These are phyloP conservation scores for Arachnopeziza araneosa DNA, from an alignment of 2,329 filamentous ascomycete species.

Conservation along the genomic window DNA sequence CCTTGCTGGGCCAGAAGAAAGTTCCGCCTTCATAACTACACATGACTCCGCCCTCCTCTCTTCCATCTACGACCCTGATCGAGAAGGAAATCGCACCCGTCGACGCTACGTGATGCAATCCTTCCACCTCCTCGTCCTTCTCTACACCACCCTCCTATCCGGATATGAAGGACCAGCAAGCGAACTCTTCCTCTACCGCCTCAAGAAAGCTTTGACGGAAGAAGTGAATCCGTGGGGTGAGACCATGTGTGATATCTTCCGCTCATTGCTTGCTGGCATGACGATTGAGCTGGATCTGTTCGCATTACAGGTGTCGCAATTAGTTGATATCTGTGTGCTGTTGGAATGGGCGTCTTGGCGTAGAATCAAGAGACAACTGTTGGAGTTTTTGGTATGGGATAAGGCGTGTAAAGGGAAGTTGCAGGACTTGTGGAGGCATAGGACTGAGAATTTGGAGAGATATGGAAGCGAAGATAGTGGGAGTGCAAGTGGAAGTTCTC, in stretches of 20 bases:
- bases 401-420: constrained; percentile 3
- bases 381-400: constrained; percentile 7
- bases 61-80: constrained; percentile 1
- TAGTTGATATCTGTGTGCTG: constrained; percentile 17
- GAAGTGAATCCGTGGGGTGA: not conserved
- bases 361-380: constrained; percentile 1
- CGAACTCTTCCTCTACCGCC: constrained; percentile 4
- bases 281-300: not conserved
- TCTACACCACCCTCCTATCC: constrained; percentile 6
- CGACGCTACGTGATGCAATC: constrained; percentile 5
- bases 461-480: not conserved
- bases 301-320: constrained; percentile 29
- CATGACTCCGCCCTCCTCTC: constrained; percentile 1
- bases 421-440: constrained; percentile 5
- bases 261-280: not conserved
- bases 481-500: not conserved
- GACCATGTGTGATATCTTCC: constrained; percentile 1
- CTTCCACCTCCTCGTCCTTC: constrained; percentile 1
- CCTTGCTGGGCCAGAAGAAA: not conserved
- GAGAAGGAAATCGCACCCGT: constrained; percentile 1
- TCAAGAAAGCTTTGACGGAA: not conserved
- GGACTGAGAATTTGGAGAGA: not conserved
- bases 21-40: not conserved
- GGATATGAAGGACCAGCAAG: constrained; percentile 2
- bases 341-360: constrained; percentile 4